Base-by-base conservation (phyloP, 2,329 filamentous ascomycete species). In the Diaporthe longicolla region DNA sequence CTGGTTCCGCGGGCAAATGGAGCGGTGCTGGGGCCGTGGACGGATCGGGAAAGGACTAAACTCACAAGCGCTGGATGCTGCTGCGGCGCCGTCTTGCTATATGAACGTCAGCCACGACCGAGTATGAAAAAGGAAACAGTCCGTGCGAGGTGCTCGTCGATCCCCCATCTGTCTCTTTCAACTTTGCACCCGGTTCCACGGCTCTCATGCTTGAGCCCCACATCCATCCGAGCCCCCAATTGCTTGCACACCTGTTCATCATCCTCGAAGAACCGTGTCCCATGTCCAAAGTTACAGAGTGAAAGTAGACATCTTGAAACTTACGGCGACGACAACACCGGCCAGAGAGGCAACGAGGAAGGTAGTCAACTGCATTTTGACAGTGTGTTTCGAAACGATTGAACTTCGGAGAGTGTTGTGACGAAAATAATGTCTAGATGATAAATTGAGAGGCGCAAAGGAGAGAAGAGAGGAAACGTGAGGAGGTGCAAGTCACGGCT, bases 331-430 rank as follows among this genome's bases (percentile, higher is more conserved):
- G 57, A 54, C 54, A 35, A 63, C 24, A 24, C 57, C 48, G 43
- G 70, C 70, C 70, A 61, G 19, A 7, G 57, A 71, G 24, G 70
- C 70, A n/a, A 71, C 45, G 37, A 71, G 43, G 70, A 71, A 37
- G 35, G 45, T 43, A 43, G 70, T 54, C 32, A 55, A 35, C 43
- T 71, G 70, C 70, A 71, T 71, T 45, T 63, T 71, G 70, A 63
- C 54, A 54, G 45, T 32, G 8, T 10, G 13, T 40, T 71, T 57
- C 21, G 40, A 57, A 29, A 35, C 29, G 69, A 71, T 15, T 4
- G n/a, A 10, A 52, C 43, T 63, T 10, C n/a, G 55, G 21, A 55
- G 35, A 17, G n/a, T 63, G 24, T n/a, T 43, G 29, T 17, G 19
- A 40, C 26, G 70, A 55, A 63, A n/a, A 37, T 10, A n/a, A 32